Evolutionary conservation across 2,329 filamentous ascomycete species (phyloP).

Genomic region (Aaosphaeria pasadenensis): DNA sequence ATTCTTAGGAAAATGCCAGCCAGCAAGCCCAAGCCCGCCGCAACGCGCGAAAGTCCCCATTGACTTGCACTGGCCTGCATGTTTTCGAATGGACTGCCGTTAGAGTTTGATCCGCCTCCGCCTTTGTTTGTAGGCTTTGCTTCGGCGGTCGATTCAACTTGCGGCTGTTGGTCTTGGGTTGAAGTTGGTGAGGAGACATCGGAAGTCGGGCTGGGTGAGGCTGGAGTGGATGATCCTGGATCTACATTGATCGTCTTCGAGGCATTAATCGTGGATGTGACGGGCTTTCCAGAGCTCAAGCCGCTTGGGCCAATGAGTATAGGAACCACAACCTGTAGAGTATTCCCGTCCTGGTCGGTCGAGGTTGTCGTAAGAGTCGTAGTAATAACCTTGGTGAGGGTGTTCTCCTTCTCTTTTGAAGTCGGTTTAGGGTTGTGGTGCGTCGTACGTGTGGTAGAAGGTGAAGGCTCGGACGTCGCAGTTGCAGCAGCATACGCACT

Average conservation of each 20-base stretch:
- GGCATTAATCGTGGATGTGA: conserved; percentile 16
- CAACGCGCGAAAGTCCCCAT: conserved; percentile 5
- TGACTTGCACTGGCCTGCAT: conserved; percentile 17
- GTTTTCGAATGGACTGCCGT: conserved; percentile 26
- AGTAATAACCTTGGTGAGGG: conserved; percentile 13
- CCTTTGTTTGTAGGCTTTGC: neutral
- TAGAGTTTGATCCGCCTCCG: conserved; percentile 10
- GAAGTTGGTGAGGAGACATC: neutral
- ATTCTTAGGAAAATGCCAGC: neutral
- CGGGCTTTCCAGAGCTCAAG: conserved; percentile 14
- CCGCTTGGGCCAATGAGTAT: conserved; percentile 19
- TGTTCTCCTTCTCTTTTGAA: conserved; percentile 3
- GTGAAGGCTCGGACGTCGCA: neutral
- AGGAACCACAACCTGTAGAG: conserved; percentile 18
- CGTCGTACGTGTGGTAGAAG: neutral
- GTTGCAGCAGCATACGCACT: neutral
- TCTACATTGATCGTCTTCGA: neutral
- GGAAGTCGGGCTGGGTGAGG: neutral
- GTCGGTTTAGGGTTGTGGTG: neutral
- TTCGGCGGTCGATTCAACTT: neutral
- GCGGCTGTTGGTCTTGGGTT: neutral
- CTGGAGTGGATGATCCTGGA: neutral
- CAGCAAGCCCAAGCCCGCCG: neutral
- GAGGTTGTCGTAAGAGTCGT: conserved; percentile 18
- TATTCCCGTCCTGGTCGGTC: conserved; percentile 19